Conservation (phyloP, 2,329 filamentous ascomycete genomes). For the Pseudopithomyces maydicus region DNA sequence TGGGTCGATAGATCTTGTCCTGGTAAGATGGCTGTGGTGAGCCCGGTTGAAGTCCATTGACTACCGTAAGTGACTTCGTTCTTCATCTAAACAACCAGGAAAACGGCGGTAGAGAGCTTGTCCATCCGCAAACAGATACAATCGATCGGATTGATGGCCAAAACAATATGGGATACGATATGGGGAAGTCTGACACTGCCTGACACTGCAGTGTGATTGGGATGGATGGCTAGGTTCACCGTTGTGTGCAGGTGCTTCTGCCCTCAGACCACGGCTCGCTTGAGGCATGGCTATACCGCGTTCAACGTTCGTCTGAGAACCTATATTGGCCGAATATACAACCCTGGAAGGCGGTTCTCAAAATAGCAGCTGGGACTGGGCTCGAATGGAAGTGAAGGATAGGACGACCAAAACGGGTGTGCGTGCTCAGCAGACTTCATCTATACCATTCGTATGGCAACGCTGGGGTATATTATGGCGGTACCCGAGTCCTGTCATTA, state of each 20-base stretch:
- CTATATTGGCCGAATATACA: conserved; percentile 38
- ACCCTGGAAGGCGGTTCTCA: conserved; percentile 29
- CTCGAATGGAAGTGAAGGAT: conserved; percentile 16
- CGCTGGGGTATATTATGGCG: conserved; percentile 24
- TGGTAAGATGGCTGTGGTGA: conserved; percentile 13
- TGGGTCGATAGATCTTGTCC: conserved; percentile 22
- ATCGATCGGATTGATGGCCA: conserved; percentile 1
- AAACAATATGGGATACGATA: conserved; percentile 20
- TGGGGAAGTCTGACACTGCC: neutral
- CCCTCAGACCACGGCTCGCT: conserved; percentile 14
- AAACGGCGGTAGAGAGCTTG: conserved; percentile 4
- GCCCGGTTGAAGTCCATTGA: conserved; percentile 17
- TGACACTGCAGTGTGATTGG: conserved; percentile 7
- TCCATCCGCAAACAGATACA: neutral
- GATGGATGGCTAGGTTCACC: conserved; percentile 15
- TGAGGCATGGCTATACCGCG: conserved; percentile 14
- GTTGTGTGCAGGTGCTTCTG: neutral
- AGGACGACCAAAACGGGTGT: conserved; percentile 17
- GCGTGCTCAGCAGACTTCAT: conserved; percentile 27
- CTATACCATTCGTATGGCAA: conserved; percentile 31
- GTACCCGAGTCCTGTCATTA: conserved; percentile 38
- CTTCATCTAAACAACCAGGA: conserved; percentile 17
- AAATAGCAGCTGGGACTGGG: conserved; percentile 38
- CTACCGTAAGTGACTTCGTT: conserved; percentile 13
- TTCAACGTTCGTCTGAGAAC: conserved; percentile 25